phyloP scores from a whole-genome alignment of 805 yeast genomes.

The Ogataea neopini region DNA sequence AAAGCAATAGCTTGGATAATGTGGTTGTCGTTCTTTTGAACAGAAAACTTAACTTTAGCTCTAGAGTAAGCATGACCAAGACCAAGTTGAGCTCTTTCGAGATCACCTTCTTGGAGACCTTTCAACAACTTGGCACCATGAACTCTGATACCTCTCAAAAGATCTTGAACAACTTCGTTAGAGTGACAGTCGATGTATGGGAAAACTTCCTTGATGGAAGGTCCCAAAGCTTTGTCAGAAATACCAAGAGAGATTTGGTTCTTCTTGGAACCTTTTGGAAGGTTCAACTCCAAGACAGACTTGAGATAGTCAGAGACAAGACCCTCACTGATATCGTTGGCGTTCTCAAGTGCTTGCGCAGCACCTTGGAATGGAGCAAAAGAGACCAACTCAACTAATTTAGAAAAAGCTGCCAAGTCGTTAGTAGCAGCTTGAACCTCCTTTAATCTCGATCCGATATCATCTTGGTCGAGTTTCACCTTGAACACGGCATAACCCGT shows the following conservation, averaged over 20 bases:
- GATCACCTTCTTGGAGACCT: conserved; percentile 90
- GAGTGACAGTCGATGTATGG: conserved; percentile 89
- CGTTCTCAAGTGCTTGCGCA: conserved; percentile 98
- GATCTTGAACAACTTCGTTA: conserved; percentile 90
- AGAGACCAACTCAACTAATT: conserved; percentile 88
- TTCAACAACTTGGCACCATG: conserved; percentile 87
- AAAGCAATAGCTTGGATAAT: conserved; percentile 98
- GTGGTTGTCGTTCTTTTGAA: conserved; percentile 98
- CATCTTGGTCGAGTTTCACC: conserved; percentile 91
- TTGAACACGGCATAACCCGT: conserved; percentile 97
- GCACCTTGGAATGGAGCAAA: conserved; percentile 99
- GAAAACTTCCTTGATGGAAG: conserved; percentile 88
- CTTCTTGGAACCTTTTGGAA: conserved; percentile 77
- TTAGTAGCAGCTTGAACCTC: conserved; percentile 91
- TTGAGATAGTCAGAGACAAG: conserved; percentile 90
- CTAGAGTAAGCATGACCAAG: conserved; percentile 98
- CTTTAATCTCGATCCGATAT: conserved; percentile 84
- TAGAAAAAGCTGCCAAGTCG: conserved; percentile 85
- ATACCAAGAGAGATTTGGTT: conserved; percentile 77
- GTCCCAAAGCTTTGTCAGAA: conserved; percentile 93
- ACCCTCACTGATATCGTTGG: conserved; percentile 97
- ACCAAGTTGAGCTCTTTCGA: conserved; percentile 98
- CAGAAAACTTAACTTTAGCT: conserved; percentile 98
- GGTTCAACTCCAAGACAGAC: conserved; percentile 83
- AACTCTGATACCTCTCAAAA: conserved; percentile 90